Conservation (phyloP, 2,329 filamentous ascomycete species). For the Fusarium falciforme region DNA sequence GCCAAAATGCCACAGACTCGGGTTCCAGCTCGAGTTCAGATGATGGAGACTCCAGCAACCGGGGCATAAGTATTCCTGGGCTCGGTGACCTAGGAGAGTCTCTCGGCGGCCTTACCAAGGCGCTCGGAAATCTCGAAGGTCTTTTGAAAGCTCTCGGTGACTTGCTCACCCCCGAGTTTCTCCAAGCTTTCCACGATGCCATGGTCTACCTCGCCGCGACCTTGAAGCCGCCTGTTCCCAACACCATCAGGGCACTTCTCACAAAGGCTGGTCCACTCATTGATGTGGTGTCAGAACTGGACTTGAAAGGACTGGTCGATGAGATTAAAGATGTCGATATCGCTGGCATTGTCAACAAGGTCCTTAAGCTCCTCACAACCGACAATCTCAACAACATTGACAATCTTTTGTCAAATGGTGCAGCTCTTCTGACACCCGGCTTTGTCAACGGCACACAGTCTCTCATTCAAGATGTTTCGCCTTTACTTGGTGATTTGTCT, state of each 20-base stretch:
- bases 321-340: constrained; percentile 48
- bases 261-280: constrained; percentile 45
- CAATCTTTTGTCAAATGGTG: constrained; percentile 51
- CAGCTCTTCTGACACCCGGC: constrained; percentile 47
- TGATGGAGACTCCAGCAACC: background rate
- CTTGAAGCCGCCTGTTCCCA: constrained; percentile 52
- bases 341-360: constrained; percentile 44
- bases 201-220: constrained; percentile 54
- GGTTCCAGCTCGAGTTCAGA: constrained; percentile 3
- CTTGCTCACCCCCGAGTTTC: constrained; percentile 53
- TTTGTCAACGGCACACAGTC: constrained; percentile 50
- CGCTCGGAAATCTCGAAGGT: constrained; percentile 39
- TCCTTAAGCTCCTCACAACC: constrained; percentile 46
- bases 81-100: constrained; percentile 34
- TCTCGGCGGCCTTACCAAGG: constrained; percentile 30
- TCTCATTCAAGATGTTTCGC: constrained; percentile 49
- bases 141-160: constrained; percentile 44
- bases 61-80: constrained; percentile 16
- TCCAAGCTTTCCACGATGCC: constrained; percentile 54
- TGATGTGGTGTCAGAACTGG: constrained; percentile 46
- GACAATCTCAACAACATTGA: constrained; percentile 50
- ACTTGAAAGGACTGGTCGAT: constrained; percentile 50
- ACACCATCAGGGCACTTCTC: constrained; percentile 44
- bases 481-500: constrained; percentile 42
- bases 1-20: constrained; percentile 29